Evolutionary conservation across 179 eudicot genomes (phyloP).

Genomic region (Sideroxylon spinosum): DNA sequence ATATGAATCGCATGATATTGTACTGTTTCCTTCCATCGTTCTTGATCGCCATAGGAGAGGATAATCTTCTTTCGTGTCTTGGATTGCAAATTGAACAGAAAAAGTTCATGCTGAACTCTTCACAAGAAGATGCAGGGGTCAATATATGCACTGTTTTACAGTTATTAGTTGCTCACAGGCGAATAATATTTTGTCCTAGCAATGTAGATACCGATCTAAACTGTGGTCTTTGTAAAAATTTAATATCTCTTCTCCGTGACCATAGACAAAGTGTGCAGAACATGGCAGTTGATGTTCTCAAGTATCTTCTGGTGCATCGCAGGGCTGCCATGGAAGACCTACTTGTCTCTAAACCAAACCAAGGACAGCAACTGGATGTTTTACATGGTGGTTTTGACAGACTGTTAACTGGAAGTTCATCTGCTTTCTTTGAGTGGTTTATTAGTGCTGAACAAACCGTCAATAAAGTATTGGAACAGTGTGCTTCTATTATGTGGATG

Average conservation of each 20-base stretch:
- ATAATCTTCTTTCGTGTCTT: slow-evolving; percentile 59
- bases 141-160: slow-evolving; percentile 82
- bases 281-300: slow-evolving; percentile 75
- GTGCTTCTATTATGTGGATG: slow-evolving; percentile 95
- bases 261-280: slow-evolving; percentile 57
- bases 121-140: slow-evolving; percentile 55
- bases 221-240: slow-evolving; percentile 83
- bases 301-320: slow-evolving; percentile 82
- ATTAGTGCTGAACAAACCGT: slow-evolving; percentile 61
- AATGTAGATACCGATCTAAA: slow-evolving; percentile 79
- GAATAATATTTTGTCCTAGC: slow-evolving; percentile 90
- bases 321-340: slow-evolving; percentile 87
- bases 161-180: slow-evolving; percentile 79
- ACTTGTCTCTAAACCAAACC: slow-evolving; percentile 84
- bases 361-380: slow-evolving; percentile 65
- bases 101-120: slow-evolving; percentile 25
- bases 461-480: slow-evolving; percentile 81
- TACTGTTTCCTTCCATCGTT: slow-evolving; percentile 91
- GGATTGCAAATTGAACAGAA: slow-evolving; percentile 55
- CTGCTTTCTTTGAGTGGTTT: slow-evolving; percentile 82
- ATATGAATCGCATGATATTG: slow-evolving; percentile 77
- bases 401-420: slow-evolving; percentile 70
- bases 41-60: slow-evolving; percentile 77
- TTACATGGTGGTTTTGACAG: slow-evolving; percentile 92
- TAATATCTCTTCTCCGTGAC: slow-evolving; percentile 80